phyloP scores from a whole-genome alignment of 1,284 basidiomycete genomes.

The Ustilago nuda region DNA sequence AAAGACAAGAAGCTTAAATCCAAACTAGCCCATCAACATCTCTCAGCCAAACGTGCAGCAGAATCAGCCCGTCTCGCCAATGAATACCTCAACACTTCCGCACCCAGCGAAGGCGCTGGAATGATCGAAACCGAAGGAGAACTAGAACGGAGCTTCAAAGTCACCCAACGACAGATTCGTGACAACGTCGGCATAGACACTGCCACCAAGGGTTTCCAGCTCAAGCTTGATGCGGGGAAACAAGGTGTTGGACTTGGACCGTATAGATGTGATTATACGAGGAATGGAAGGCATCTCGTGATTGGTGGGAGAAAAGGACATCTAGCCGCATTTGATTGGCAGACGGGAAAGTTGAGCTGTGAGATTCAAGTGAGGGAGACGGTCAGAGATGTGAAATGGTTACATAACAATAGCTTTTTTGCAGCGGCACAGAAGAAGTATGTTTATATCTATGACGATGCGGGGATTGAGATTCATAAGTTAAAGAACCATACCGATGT shows the following conservation, averaged over 20 bases:
- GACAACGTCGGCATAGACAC: constrained; percentile 79
- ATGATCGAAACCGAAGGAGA: constrained; percentile 79
- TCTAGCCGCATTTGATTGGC: constrained; percentile 95
- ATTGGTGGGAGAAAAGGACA: constrained; percentile 80
- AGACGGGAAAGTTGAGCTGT: constrained; percentile 84
- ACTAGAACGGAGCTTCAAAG: constrained; percentile 89
- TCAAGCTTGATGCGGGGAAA: constrained; percentile 79
- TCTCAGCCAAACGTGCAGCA: constrained; percentile 60
- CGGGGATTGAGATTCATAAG: constrained; percentile 88
- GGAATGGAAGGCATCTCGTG: constrained; percentile 82
- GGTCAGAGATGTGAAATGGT: constrained; percentile 88
- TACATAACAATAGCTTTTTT: constrained; percentile 91
- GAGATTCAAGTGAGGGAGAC: constrained; percentile 92
- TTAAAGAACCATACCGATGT: constrained; percentile 83
- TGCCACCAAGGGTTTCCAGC: constrained; percentile 80
- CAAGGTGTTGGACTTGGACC: constrained; percentile 74
- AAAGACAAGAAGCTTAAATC: constrained; percentile 68
- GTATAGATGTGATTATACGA: constrained; percentile 83
- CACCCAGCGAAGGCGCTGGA: constrained; percentile 74
- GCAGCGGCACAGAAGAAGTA: constrained; percentile 98
- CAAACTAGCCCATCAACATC: constrained; percentile 58
- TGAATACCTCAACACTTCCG: constrained; percentile 61
- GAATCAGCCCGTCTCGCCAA: constrained; percentile 63
- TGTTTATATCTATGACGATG: constrained; percentile 93
- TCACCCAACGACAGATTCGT: constrained; percentile 83